Percentiles rank a stretch among this genome's conserved stretches.
Evolutionary conservation across 176 grass and related monocot species (phyloP).

Genomic region (Thinopyrum elongatum): DNA sequence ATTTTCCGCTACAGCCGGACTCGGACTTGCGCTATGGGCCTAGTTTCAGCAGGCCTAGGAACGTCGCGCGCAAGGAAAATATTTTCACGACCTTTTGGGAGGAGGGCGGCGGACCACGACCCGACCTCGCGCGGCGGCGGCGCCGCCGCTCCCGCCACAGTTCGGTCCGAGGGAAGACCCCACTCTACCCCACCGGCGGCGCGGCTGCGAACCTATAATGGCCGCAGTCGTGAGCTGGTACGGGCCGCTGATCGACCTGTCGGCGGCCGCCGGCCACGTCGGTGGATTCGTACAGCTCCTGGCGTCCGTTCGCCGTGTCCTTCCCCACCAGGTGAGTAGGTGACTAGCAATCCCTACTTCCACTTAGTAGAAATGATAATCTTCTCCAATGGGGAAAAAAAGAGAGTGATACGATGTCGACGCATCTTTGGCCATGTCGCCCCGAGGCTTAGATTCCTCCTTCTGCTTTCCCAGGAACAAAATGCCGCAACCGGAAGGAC

Average conservation of each 20-base stretch:
- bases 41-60: not conserved
- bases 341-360: not conserved
- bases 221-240: constrained; percentile 59
- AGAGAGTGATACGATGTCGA: not conserved
- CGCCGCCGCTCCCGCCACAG: not conserved
- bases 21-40: too few relatives aligned
- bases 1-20: too few relatives aligned
- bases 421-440: not conserved
- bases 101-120: not conserved
- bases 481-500: constrained; percentile 38
- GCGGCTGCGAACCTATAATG: not conserved
- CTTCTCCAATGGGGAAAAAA: not conserved
- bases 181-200: not conserved
- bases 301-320: constrained; percentile 31
- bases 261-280: constrained; percentile 46
- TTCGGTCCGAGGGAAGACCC: not conserved
- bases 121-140: not conserved
- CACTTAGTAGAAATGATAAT: not conserved
- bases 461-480: constrained; percentile 27
- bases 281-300: constrained; percentile 62
- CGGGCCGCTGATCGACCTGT: constrained; percentile 70
- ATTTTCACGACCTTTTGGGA: not conserved
- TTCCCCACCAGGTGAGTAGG: constrained; percentile 40
- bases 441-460: not conserved
- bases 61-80: not conserved